Evolutionary conservation across 768 basidiomycete species (phyloP).

Genomic region (Suillus subaureus): DNA sequence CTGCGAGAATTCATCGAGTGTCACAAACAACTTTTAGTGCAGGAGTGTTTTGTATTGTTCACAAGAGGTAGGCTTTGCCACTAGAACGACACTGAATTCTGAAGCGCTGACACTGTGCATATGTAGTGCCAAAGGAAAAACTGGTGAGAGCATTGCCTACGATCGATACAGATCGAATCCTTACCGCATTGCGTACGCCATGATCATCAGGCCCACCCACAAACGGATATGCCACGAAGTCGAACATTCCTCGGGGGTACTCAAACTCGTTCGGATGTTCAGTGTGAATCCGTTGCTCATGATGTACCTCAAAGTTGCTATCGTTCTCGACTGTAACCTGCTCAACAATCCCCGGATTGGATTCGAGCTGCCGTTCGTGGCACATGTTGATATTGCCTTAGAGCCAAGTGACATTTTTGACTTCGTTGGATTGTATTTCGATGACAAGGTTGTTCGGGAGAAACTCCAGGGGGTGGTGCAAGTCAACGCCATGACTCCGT

Average conservation of each 20-base stretch:
- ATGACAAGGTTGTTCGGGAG: background rate
- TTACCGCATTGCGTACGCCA: background rate
- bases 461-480: background rate
- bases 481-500: background rate
- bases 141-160: background rate
- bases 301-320: background rate
- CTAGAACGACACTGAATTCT: background rate
- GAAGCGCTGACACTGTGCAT: background rate
- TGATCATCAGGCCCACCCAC: background rate
- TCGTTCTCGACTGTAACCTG: background rate
- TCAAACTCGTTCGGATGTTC: background rate
- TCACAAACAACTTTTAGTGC: background rate
- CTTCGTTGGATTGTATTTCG: background rate
- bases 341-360: background rate
- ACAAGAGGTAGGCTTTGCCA: background rate
- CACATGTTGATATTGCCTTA: background rate
- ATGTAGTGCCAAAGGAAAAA: background rate
- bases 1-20: background rate
- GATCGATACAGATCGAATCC: background rate
- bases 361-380: background rate
- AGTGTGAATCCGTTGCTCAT: background rate
- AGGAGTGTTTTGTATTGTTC: background rate
- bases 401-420: background rate
- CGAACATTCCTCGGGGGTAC: background rate
- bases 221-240: background rate